These are phyloP conservation scores for Collybiopsis luxurians DNA, from an alignment of 768 basidiomycete genomes.

Conservation along the genomic window DNA sequence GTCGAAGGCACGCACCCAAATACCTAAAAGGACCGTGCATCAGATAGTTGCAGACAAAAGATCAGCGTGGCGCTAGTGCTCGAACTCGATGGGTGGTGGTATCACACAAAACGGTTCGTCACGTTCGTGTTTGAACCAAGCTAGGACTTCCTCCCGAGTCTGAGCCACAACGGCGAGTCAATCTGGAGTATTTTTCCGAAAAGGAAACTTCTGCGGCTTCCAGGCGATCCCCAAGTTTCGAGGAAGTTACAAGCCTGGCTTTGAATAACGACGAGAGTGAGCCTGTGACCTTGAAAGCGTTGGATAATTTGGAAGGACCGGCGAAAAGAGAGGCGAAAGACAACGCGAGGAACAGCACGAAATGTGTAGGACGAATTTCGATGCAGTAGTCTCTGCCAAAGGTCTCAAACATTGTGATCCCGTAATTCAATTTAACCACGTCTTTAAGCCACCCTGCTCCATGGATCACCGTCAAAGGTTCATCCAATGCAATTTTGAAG, in stretches of 20 bases:
- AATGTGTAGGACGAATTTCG: not conserved
- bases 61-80: not conserved
- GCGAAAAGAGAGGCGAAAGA: not conserved
- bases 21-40: not conserved
- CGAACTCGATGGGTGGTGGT: not conserved
- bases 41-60: not conserved
- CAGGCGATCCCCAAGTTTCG: not conserved
- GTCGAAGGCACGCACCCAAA: no score
- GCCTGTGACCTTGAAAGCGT: not conserved
- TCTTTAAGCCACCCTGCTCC: not conserved
- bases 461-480: not conserved
- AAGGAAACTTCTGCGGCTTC: not conserved
- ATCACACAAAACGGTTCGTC: not conserved
- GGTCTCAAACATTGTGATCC: no score
- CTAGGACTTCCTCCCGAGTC: not conserved
- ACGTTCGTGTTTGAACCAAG: constrained; percentile 1
- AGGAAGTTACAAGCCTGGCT: not conserved
- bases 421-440: no score
- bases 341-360: not conserved
- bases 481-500: not conserved
- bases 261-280: not conserved
- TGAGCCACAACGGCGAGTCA: not conserved
- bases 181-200: not conserved
- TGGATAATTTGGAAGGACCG: not conserved
- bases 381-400: not conserved